Conservation (phyloP, 108 stramenopile species). For the Pelagomonas calceolata region DNA sequence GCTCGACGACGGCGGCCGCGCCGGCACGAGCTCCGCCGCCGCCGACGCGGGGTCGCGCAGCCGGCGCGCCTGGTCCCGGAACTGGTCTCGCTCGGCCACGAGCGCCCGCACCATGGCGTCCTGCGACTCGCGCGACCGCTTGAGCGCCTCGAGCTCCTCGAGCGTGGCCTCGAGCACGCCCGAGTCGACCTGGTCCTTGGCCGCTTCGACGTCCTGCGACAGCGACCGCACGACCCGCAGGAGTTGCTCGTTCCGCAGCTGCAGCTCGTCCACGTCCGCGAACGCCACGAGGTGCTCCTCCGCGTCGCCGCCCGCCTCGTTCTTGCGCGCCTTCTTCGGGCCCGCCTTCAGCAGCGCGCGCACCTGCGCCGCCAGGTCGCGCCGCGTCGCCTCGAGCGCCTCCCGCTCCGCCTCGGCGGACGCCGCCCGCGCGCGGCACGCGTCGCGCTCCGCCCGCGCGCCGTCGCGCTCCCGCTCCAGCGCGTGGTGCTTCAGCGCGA, state of each 20-base stretch:
- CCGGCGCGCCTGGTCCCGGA: background rate
- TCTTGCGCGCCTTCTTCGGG: background rate
- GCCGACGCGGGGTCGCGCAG: background rate
- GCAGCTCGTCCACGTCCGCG: conserved; percentile 9
- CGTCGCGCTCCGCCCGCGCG: background rate
- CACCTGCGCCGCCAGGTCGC: conserved; percentile 8
- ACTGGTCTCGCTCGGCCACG: background rate
- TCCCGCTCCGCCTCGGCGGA: background rate
- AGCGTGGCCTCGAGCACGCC: background rate
- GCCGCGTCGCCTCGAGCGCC: background rate
- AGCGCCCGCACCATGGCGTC: background rate
- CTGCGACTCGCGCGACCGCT: background rate
- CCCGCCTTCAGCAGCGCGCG: background rate
- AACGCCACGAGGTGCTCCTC: conserved; percentile 4
- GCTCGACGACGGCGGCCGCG: background rate
- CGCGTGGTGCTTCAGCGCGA: background rate
- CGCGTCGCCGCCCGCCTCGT: background rate
- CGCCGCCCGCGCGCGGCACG: background rate
- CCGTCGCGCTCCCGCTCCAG: background rate
- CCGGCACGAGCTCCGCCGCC: background rate
- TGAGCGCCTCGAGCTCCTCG: background rate
- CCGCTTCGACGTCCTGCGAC: background rate
- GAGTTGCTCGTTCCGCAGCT: conserved; percentile 8
- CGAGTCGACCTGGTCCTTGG: background rate
- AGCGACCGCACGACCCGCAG: conserved; percentile 5